Percentiles rank a stretch among this genome's conserved stretches.
Evolutionary conservation across 768 basidiomycete species (phyloP).

Genomic region (Calocybe indica): DNA sequence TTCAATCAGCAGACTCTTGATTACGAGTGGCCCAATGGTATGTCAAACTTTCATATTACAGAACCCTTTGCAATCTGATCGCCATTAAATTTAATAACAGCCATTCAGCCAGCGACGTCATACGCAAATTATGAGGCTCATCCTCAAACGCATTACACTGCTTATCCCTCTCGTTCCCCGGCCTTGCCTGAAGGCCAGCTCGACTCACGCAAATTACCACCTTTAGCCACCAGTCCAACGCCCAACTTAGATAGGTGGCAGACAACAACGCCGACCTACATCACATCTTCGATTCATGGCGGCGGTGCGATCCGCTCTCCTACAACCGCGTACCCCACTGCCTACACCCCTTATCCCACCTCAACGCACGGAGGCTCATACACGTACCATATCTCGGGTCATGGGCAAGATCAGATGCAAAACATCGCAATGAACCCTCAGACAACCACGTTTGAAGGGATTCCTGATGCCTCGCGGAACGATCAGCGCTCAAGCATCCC

Average conservation of each 20-base stretch:
- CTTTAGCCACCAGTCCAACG: conserved; percentile 38
- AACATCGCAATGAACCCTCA: conserved; percentile 24
- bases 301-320: conserved; percentile 55
- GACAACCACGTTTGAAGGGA: conserved; percentile 21
- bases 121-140: conserved; percentile 50
- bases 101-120: conserved; percentile 40
- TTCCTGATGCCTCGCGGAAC: conserved; percentile 20
- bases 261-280: conserved; percentile 38
- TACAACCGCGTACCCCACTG: conserved; percentile 52
- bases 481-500: conserved; percentile 40
- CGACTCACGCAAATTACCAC: conserved; percentile 56
- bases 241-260: conserved; percentile 28
- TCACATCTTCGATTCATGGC: conserved; percentile 13
- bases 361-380: conserved; percentile 30
- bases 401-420: conserved; percentile 21
- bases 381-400: conserved; percentile 31
- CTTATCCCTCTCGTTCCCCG: conserved; percentile 45
- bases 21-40: conserved; percentile 34
- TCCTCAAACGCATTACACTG: conserved; percentile 41
- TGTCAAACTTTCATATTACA: conserved; percentile 24
- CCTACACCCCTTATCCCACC: conserved; percentile 41
- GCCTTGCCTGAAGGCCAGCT: conserved; percentile 40
- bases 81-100: conserved; percentile 31
- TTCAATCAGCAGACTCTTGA: conserved; percentile 45
- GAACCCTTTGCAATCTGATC: conserved; percentile 12